Base-by-base conservation (phyloP, 1,284 basidiomycete genomes). In the Irpex sp. region DNA sequence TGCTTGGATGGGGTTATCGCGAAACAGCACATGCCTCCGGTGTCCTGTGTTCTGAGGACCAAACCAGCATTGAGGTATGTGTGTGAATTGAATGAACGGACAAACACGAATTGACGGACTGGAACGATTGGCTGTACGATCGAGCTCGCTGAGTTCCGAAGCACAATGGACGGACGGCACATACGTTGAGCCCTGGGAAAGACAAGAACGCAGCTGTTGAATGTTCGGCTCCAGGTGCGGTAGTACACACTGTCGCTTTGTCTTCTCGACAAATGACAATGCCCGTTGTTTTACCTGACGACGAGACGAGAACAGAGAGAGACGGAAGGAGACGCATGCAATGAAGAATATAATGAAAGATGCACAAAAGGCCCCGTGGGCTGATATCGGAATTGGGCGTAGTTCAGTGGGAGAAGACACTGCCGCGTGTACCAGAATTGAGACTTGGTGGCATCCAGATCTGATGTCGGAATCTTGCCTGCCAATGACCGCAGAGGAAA, bases 381-480 rank as follows among this genome's bases (percentile, higher is more conserved):
- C 17, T 55, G 53, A 55, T 55, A 15, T 26, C 19, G 21, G 31
- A 17, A 51, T 51, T 17, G 49, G 11, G n/a, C 49, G n/a, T 51
- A 15, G 39, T 43, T 43, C 39, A 11, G 39, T 43, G 39, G 39
- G 39, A 43, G 39, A 43, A 43, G 39, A 17, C 21, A 26, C 11
- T 55, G 53, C 53, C 53, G 53, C 53, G 33, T 55, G 53, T 33
- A 19, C 21, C 36, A 55, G 51, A 53, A 50, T n/a, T 63, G 63
- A 64, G 60, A 58, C 58, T 54, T 43, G 61, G 47, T 21, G 36
- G 19, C 17, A 55, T 39, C 53, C 46, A 54, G 60, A 61, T 61
- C 54, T 61, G 63, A 64, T 64, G 43, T n/a, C 13, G n/a, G 15
- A 19, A 50, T 50, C 35, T 37, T 39, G 26, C 13, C 36, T 57